Evolutionary conservation across 257 asterid species (phyloP).

Genomic region (Solanum pinnatisectum): DNA sequence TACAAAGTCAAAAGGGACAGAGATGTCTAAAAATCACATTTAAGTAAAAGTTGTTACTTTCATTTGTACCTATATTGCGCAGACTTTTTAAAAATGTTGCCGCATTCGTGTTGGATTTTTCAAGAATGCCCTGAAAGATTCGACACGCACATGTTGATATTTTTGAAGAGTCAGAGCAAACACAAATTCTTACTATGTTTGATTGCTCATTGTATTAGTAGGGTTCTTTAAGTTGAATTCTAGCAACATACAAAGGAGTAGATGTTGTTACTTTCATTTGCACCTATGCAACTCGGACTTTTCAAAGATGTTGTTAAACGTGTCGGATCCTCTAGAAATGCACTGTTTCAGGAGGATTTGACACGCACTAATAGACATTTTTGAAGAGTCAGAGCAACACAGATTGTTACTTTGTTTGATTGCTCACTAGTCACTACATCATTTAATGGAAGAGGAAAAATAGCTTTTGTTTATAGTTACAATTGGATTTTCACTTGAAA

Average conservation of each 20-base stretch:
- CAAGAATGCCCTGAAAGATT: neutral
- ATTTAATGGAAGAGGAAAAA: no score
- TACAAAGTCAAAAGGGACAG: neutral
- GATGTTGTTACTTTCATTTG: neutral
- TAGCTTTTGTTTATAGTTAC: neutral
- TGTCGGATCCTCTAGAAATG: neutral
- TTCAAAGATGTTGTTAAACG: neutral
- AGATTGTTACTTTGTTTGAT: neutral
- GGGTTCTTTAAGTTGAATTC: neutral
- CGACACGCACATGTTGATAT: fast-evolving
- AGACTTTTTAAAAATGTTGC: neutral
- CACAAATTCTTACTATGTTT: neutral
- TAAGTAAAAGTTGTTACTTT: neutral
- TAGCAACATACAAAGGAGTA: neutral
- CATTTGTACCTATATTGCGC: neutral
- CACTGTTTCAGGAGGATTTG: neutral
- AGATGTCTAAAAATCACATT: neutral
- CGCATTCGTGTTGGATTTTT: neutral
- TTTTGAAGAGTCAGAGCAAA: neutral
- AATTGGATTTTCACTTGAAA: neutral
- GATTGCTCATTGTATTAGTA: neutral
- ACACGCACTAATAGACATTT: neutral
- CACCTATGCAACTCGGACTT: neutral
- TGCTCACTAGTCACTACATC: neutral
- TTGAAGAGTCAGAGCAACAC: neutral